Evolutionary conservation across 164 flowering plant species (phyloP), one percentile per base, ranked within the genome.

Genomic region (Stephania cephalantha): DNA sequence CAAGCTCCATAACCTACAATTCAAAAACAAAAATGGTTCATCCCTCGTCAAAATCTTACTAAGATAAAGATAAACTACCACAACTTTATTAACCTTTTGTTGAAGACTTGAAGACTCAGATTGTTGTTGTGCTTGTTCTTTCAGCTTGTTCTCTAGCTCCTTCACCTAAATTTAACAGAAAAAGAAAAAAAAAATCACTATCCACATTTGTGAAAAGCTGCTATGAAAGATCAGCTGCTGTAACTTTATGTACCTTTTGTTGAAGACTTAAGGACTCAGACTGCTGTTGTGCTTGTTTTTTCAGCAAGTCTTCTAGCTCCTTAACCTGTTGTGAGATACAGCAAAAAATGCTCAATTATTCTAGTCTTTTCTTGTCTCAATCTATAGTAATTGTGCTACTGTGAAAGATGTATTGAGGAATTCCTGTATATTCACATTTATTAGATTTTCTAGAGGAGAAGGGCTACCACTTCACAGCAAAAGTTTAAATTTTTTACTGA

Each of bases 221-320:
- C 7, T 58, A 20, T 7, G 68, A 35, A 46, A 50, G 55, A 50
- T 50, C 55, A 50, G 12, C 55, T 25, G 35, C 71, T 15, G 30
- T 8, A n/a, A 30, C 13, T 69, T 3, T 50, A 74, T 83, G 70
- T 73, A 94, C 98, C 97, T 91, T 92, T 2, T 85, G 81, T 71
- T 89, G 89, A 74, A 89, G 91, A 44, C 68, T 64, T 17, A 80
- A 55, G 31, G 77, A 53, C 71, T 78, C 81, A 31, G 42, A 6
- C 25, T 73, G 72, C 10, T 75, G 44, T 71, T 68, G 65, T 72
- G 76, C 76, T 78, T 71, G 70, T 55, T 82, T 81, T 76, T 74
- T 80, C 75, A 73, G 71, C 53, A 73, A 76, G 75, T 63, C 74
- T 42, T 82, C 82, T 44, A 82, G 81, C 78, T 82, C 85, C 75